Conservation (phyloP, 352 stramenopile genomes). For the Phytophthora capsici region DNA sequence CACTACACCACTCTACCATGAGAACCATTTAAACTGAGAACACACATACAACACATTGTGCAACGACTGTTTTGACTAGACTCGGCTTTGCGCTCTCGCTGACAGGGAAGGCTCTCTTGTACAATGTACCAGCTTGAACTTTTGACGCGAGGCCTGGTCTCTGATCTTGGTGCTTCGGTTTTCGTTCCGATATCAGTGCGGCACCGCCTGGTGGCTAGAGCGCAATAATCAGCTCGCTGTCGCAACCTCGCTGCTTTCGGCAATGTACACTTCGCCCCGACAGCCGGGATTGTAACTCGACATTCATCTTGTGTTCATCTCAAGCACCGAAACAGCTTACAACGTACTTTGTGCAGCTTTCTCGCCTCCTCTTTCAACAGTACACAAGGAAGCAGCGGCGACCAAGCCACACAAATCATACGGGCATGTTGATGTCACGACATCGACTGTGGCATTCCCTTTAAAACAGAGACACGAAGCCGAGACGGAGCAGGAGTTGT, state of each 20-base stretch:
- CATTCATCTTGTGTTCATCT: constrained; percentile 1
- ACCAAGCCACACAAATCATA: constrained; percentile 24
- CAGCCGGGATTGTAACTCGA: neutral
- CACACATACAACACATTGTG: constrained; percentile 2
- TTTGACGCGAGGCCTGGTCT: constrained; percentile 18
- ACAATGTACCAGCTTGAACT: constrained; percentile 32
- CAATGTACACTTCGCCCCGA: constrained; percentile 12
- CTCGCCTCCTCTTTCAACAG: no score
- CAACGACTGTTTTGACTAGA: constrained; percentile 5
- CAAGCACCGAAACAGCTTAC: constrained; percentile 5
- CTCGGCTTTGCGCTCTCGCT: constrained; percentile 21
- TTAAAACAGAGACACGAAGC: constrained; percentile 29
- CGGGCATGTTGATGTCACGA: constrained; percentile 20
- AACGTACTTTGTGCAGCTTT: no score
- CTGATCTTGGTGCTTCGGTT: constrained; percentile 30
- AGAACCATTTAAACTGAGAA: no score
- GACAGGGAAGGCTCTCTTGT: constrained; percentile 26
- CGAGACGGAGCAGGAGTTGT: constrained; percentile 24
- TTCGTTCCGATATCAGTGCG: neutral
- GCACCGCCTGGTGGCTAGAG: constrained; percentile 9
- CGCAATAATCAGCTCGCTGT: neutral
- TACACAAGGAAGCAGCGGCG: constrained; percentile 4
- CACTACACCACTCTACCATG: no score
- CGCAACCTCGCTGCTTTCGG: neutral
- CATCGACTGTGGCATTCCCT: constrained; percentile 18